Percentiles rank a stretch among this genome's conserved stretches.
These are phyloP conservation scores for Trametes cinnabarina DNA, from an alignment of 768 basidiomycete genomes.

Conservation along the genomic window DNA sequence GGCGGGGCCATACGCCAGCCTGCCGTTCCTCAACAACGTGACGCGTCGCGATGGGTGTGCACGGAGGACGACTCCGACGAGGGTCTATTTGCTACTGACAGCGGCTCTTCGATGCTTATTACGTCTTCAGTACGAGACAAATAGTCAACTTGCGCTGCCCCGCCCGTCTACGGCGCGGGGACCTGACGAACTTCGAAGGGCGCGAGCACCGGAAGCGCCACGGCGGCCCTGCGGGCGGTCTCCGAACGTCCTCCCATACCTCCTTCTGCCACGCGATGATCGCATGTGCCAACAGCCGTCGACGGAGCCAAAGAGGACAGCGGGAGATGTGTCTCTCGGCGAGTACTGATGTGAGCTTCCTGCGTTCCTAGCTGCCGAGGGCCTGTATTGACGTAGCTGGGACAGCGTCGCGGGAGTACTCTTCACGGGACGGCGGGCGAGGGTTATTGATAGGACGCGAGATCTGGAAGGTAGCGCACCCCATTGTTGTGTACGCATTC, in stretches of 20 bases:
- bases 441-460: background rate
- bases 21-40: conserved; percentile 10
- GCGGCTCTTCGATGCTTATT: conserved; percentile 3
- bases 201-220: background rate
- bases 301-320: background rate
- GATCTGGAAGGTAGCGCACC: conserved; percentile 7
- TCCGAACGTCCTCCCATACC: background rate
- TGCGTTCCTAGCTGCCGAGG: background rate
- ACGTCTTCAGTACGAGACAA: conserved; percentile 16
- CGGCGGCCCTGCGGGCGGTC: conserved; percentile 3
- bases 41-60: background rate
- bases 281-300: background rate
- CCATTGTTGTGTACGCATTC: background rate
- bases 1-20: background rate
- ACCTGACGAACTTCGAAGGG: background rate
- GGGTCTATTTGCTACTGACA: background rate
- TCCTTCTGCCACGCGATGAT: background rate
- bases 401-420: conserved; percentile 10
- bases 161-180: background rate
- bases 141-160: background rate
- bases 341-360: background rate
- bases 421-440: background rate
- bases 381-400: background rate
- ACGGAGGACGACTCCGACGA: background rate
- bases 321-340: background rate